phyloP scores from a whole-genome alignment of 345 rosid species.

The Cardamine occulta region DNA sequence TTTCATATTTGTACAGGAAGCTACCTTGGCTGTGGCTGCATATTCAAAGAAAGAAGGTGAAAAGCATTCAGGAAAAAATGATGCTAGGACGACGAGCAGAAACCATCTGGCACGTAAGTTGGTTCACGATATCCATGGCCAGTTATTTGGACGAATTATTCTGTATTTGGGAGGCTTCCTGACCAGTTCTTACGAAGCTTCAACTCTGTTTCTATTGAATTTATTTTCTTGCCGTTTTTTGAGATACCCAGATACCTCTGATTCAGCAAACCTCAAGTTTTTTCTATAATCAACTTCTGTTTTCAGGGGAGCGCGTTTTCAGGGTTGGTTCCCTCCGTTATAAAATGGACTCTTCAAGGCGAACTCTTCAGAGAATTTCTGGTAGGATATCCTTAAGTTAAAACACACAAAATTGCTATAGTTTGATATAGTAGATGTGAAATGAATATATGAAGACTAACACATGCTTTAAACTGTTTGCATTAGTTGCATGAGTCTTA shows the following conservation, averaged over 20 bases:
- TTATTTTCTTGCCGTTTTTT: constrained; percentile 9
- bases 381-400: constrained; percentile 46
- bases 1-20: constrained; percentile 61
- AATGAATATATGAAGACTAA: neutral
- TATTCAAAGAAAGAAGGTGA: constrained; percentile 71
- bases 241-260: constrained; percentile 26
- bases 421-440: constrained; percentile 15
- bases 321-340: constrained; percentile 81
- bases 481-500: constrained; percentile 5
- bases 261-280: constrained; percentile 23
- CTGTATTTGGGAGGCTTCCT: constrained; percentile 24
- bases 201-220: constrained; percentile 27
- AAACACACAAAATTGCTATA: constrained; percentile 13
- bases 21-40: constrained; percentile 88
- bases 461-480: constrained; percentile 22
- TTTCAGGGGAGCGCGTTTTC: constrained; percentile 77
- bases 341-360: constrained; percentile 91
- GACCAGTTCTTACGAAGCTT: constrained; percentile 34
- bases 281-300: constrained; percentile 16
- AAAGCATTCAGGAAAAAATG: constrained; percentile 45
- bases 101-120: constrained; percentile 57
- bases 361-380: constrained; percentile 87
- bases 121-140: constrained; percentile 33
- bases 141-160: constrained; percentile 32
- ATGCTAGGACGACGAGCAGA: constrained; percentile 50